Percentiles rank a stretch among this genome's conserved stretches.
Evolutionary conservation across 176 grass and related monocot genomes (phyloP).

Genomic region (Zea luxurians): DNA sequence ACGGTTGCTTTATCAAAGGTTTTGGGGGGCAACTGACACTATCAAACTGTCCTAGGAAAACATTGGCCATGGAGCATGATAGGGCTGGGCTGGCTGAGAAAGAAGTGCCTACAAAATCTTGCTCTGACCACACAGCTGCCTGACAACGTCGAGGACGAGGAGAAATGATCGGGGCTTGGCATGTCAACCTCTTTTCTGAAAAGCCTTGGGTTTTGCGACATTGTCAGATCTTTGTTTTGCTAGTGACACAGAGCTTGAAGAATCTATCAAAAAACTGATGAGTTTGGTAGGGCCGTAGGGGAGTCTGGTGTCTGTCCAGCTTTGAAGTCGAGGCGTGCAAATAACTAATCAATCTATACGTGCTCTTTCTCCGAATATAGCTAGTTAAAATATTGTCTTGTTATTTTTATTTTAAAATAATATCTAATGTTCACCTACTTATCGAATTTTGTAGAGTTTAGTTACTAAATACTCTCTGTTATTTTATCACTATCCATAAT

Average conservation of each 20-base stretch:
- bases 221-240: background rate
- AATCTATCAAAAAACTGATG: background rate
- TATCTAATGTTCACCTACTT: too few species aligned
- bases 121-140: background rate
- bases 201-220: background rate
- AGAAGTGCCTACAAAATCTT: conserved; percentile 1
- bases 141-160: conserved; percentile 11
- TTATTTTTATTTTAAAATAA: too few species aligned
- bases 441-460: too few species aligned
- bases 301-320: background rate
- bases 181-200: background rate
- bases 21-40: conserved; percentile 33
- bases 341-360: too few species aligned
- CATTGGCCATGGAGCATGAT: conserved; percentile 31
- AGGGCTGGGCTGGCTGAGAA: background rate
- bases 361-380: too few species aligned
- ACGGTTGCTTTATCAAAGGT: conserved; percentile 35
- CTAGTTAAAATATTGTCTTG: too few species aligned
- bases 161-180: conserved; percentile 15
- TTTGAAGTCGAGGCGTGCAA: too few species aligned
- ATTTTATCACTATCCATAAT: too few species aligned
- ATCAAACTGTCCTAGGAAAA: conserved; percentile 39
- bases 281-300: background rate
- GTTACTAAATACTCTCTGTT: too few species aligned
- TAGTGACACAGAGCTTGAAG: background rate